Conservation (phyloP, 257 asterid species). For the Vinca minor region DNA sequence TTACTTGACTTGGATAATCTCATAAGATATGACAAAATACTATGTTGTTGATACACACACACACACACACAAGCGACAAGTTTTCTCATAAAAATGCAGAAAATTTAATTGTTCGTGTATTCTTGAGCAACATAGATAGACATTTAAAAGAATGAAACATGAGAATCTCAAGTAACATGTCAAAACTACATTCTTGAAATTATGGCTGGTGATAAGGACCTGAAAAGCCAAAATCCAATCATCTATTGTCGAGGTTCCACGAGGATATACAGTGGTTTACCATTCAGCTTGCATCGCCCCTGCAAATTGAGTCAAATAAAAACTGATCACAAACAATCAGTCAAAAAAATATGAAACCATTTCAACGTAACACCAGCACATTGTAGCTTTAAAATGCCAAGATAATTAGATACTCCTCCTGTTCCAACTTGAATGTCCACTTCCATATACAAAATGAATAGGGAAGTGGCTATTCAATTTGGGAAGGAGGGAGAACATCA, state of each 20-base stretch:
- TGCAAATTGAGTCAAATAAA: constrained; percentile 14
- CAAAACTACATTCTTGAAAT: neutral
- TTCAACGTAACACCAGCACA: neutral
- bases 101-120: neutral
- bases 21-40: neutral
- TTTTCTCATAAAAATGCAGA: neutral
- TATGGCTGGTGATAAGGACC: neutral
- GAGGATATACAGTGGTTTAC: constrained; percentile 67
- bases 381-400: neutral
- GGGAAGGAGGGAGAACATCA: too few relatives aligned
- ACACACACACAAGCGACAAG: neutral
- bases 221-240: constrained; percentile 1
- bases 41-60: neutral
- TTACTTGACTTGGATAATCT: neutral
- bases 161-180: neutral
- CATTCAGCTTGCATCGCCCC: constrained; percentile 56
- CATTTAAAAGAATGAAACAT: neutral
- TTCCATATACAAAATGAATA: too few relatives aligned
- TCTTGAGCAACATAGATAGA: neutral
- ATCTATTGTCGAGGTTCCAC: constrained; percentile 55
- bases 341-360: neutral
- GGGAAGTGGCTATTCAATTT: too few relatives aligned
- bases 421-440: too few relatives aligned
- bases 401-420: neutral
- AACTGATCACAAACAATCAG: neutral